These are phyloP conservation scores for Umbelopsis isabellina DNA, from an alignment of 192 early-diverging fungal genomes.

Conservation along the genomic window DNA sequence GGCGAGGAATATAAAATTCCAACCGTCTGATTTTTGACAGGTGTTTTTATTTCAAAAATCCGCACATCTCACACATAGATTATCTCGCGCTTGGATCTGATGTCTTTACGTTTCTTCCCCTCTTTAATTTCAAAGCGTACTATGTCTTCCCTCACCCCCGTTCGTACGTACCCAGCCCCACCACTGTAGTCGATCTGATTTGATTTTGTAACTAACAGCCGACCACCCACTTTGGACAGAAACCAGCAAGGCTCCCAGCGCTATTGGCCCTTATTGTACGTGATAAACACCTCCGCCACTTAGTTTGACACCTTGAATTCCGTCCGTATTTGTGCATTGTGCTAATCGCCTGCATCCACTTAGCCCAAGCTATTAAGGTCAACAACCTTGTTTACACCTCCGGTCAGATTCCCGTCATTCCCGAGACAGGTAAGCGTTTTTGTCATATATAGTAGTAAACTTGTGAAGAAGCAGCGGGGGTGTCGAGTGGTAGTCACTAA, in stretches of 20 bases:
- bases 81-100: slow-evolving; percentile 7
- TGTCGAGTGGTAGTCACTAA: too few species aligned
- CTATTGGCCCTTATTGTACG: slow-evolving; percentile 80
- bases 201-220: slow-evolving; percentile 26
- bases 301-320: not conserved
- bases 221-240: slow-evolving; percentile 47
- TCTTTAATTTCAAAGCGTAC: slow-evolving; percentile 22
- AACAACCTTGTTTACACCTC: slow-evolving; percentile 86
- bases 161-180: slow-evolving; percentile 38
- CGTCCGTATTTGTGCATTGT: not conserved
- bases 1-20: not conserved
- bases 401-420: slow-evolving; percentile 76
- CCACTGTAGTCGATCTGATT: not conserved
- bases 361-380: slow-evolving; percentile 76
- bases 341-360: not conserved
- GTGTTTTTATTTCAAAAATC: not conserved
- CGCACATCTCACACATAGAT: not conserved
- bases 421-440: slow-evolving; percentile 68
- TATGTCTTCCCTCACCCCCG: slow-evolving; percentile 43
- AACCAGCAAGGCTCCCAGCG: slow-evolving; percentile 67
- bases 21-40: slow-evolving; percentile 10
- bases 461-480: not conserved
- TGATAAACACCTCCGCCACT: not conserved
- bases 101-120: slow-evolving; percentile 11
- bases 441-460: too few species aligned